Conservation (phyloP, 2,329 filamentous ascomycete genomes). For the Phyllosticta ampelicida region DNA sequence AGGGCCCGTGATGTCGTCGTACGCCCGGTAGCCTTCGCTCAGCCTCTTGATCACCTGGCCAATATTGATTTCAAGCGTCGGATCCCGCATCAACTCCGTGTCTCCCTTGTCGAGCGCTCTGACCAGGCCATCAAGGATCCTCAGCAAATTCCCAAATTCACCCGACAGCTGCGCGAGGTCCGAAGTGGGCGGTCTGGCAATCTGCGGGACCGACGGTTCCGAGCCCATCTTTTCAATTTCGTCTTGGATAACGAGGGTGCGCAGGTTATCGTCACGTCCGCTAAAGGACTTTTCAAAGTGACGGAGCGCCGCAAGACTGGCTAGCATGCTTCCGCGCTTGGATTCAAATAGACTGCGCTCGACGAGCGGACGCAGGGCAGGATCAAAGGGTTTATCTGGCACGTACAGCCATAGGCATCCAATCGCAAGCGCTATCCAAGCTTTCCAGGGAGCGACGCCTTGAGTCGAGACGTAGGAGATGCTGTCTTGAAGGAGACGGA, state of each 20-base stretch:
- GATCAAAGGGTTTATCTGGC: constrained; percentile 78
- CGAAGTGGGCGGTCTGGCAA: constrained; percentile 61
- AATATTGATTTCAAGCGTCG: constrained; percentile 45
- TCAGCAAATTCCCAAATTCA: constrained; percentile 67
- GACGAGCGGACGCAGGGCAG: constrained; percentile 51
- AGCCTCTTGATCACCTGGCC: constrained; percentile 60
- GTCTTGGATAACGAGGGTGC: constrained; percentile 51
- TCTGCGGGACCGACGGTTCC: constrained; percentile 52
- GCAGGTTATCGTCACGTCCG: constrained; percentile 56
- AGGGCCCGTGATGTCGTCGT: constrained; percentile 75
- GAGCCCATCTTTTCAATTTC: constrained; percentile 55
- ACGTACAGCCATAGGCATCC: constrained; percentile 70
- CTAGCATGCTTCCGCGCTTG: constrained; percentile 44
- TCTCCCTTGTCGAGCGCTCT: constrained; percentile 16
- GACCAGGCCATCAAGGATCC: constrained; percentile 22
- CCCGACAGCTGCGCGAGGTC: constrained; percentile 64
- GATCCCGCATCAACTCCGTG: constrained; percentile 18
- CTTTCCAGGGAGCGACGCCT: constrained; percentile 30
- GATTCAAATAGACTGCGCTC: constrained; percentile 50
- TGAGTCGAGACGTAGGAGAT: not conserved
- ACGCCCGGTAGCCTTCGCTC: constrained; percentile 58
- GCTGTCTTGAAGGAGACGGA: constrained; percentile 2
- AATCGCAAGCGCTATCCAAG: constrained; percentile 67
- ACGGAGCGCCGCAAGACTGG: constrained; percentile 49
- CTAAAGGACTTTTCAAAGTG: constrained; percentile 58